Evolutionary conservation across 2,329 filamentous ascomycete genomes (phyloP).

Genomic region (Akanthomyces dipterigenus): DNA sequence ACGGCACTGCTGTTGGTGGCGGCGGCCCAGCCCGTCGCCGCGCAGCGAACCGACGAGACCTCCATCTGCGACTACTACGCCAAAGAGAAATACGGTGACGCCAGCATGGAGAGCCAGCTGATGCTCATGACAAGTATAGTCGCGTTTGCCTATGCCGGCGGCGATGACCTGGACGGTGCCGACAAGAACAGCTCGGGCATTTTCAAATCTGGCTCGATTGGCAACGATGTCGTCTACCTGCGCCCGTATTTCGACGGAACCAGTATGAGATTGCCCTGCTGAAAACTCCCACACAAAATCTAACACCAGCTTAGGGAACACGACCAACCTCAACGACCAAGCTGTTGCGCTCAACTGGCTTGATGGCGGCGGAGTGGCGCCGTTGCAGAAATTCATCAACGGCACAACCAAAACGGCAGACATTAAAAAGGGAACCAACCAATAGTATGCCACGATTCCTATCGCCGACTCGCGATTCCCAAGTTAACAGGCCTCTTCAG

Average conservation of each 20-base stretch:
- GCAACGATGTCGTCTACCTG: conserved; percentile 19
- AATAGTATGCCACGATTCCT: conserved; percentile 18
- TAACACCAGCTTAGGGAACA: conserved; percentile 13
- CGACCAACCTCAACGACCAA: conserved; percentile 23
- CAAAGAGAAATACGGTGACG: conserved; percentile 18
- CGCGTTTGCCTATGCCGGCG: conserved; percentile 24
- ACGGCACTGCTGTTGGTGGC: background rate
- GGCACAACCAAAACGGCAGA: conserved; percentile 17
- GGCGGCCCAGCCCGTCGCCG: background rate
- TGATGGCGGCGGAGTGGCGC: conserved; percentile 23
- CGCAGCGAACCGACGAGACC: background rate
- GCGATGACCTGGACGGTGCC: background rate
- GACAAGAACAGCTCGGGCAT: conserved; percentile 21
- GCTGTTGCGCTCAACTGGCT: conserved; percentile 23
- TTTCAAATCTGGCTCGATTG: conserved; percentile 21
- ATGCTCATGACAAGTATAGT: conserved; percentile 24
- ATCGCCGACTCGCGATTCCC: background rate
- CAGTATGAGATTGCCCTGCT: conserved; percentile 13
- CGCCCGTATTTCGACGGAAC: conserved; percentile 26
- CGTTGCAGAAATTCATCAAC: conserved; percentile 20
- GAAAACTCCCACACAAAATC: background rate
- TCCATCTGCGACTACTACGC: conserved; percentile 27
- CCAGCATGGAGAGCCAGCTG: conserved; percentile 20
- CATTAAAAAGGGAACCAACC: conserved; percentile 21
- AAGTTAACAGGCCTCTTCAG: background rate